phyloP scores from a whole-genome alignment of 2,329 filamentous ascomycete genomes.

The Aspergillus vadensis region DNA sequence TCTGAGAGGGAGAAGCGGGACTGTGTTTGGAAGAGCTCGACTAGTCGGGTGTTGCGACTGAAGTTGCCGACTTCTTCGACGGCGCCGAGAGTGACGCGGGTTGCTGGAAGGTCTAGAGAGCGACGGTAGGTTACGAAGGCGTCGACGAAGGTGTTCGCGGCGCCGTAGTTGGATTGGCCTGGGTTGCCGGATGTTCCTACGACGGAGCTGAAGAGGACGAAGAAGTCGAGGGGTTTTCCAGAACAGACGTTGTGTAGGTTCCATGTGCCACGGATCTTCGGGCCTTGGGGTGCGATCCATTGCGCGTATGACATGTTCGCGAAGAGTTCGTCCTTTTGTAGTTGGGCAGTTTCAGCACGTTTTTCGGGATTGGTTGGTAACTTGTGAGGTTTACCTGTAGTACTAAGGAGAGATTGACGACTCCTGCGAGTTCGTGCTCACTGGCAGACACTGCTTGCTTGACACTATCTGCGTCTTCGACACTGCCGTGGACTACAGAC shows the following conservation, averaged over 20 bases:
- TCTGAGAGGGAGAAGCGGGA: slow-evolving; percentile 5
- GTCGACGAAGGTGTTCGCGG: slow-evolving; percentile 43
- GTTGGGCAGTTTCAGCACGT: not conserved
- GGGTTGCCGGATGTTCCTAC: slow-evolving; percentile 38
- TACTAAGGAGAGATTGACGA: slow-evolving; percentile 9
- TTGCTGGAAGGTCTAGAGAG: slow-evolving; percentile 20
- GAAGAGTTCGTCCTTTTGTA: slow-evolving; percentile 18
- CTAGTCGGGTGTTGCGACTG: slow-evolving; percentile 7
- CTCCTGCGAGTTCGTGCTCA: not conserved
- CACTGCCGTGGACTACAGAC: slow-evolving; percentile 41
- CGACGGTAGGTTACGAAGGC: slow-evolving; percentile 26
- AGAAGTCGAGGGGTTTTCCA: slow-evolving; percentile 21
- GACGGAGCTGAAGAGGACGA: slow-evolving; percentile 24
- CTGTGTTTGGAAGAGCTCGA: slow-evolving; percentile 3
- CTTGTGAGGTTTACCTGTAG: not conserved
- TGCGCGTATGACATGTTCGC: slow-evolving; percentile 14
- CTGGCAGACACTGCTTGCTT: not conserved
- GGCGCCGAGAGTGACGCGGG: slow-evolving; percentile 24
- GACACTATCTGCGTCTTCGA: not conserved
- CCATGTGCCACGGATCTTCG: slow-evolving; percentile 19
- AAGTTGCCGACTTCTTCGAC: slow-evolving; percentile 29
- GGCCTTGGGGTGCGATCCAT: slow-evolving; percentile 7
- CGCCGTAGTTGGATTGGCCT: slow-evolving; percentile 44
- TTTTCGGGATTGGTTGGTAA: not conserved
- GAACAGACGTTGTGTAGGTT: slow-evolving; percentile 18